Evolutionary conservation across 257 asterid species (phyloP), one percentile per base, ranked within the genome.

Genomic region (Apocynum venetum): DNA sequence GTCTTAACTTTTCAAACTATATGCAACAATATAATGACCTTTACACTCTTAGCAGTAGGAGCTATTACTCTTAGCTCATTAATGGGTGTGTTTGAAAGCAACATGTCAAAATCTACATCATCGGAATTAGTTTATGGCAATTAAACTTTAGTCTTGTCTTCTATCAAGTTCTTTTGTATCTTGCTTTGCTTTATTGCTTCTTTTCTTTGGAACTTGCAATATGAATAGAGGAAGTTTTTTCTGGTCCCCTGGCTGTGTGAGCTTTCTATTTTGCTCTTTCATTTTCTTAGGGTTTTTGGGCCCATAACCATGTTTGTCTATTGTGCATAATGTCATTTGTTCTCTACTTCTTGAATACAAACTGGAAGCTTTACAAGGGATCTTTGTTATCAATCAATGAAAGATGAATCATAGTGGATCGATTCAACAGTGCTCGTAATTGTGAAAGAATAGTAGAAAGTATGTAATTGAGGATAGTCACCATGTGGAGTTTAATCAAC

Each of bases 1-100:
- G 91, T 89, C 15, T 79, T 94, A 83, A 89, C 96, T 8, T 89
- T 94, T 80, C 97, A 94, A 84, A 92, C 98, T 3, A 78, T 92
- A 67, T 95, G 97, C 77, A 94, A 94, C 92, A 92, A 91, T 76
- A 94, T 94, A 80, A 94, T 94, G 98, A 97, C 98, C 0, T 92
- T 97, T 1, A 94, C 98, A 0, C 91, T 94, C 47, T 82, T 94
- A 77, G 98, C 97, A 2, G 89, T 97, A 3, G 82, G 88, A 25
- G 95, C 98, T 74, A 91, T 93, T 76, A 87, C 96, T 63, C 96
- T 93, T 31, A 87, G 97, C 88, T 93, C 98, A n/a, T 72, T 93
- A n/a, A 93, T 93, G 71, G 84, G 97, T 41, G 98, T 93, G 19
- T 93, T 85, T 0, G 94, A 88, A 25, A 89, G 96, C 87, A 90